Evolutionary conservation across 768 basidiomycete genomes (phyloP).

Genomic region (Hemileccinum impolitum): DNA sequence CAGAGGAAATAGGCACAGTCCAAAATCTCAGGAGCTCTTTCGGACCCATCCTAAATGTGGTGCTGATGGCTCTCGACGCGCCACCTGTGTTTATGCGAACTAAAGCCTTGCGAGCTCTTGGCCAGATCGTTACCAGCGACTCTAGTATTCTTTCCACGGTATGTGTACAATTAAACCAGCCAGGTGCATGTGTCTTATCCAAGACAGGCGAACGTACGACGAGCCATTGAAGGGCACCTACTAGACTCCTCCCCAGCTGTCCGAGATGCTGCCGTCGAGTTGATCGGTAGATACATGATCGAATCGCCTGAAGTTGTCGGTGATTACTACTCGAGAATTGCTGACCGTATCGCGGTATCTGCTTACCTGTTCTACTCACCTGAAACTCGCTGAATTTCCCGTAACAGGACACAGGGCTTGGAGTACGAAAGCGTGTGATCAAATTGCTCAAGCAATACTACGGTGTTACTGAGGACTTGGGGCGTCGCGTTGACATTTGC

Average conservation of each 20-base stretch:
- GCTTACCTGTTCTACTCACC: neutral
- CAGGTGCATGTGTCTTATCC: constrained; percentile 1
- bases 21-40: constrained; percentile 79
- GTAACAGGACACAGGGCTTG: constrained; percentile 84
- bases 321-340: constrained; percentile 85
- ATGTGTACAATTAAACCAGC: neutral
- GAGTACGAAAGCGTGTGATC: constrained; percentile 93
- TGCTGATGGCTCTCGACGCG: constrained; percentile 78
- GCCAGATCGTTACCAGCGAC: constrained; percentile 87
- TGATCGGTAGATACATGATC: constrained; percentile 97
- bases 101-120: constrained; percentile 87
- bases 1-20: constrained; percentile 73
- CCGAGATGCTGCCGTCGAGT: constrained; percentile 93
- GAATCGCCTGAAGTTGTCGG: constrained; percentile 84
- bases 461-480: constrained; percentile 52
- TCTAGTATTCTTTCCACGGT: constrained; percentile 77
- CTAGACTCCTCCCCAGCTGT: constrained; percentile 91
- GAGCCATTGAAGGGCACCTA: constrained; percentile 85
- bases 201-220: constrained; percentile 68
- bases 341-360: constrained; percentile 85
- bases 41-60: constrained; percentile 75
- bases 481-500: constrained; percentile 73
- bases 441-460: constrained; percentile 89
- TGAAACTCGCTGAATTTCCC: neutral
- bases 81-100: constrained; percentile 90